These are phyloP conservation scores for Penicillium sclerotiorum DNA, from an alignment of 2,329 filamentous ascomycete species.

Conservation along the genomic window DNA sequence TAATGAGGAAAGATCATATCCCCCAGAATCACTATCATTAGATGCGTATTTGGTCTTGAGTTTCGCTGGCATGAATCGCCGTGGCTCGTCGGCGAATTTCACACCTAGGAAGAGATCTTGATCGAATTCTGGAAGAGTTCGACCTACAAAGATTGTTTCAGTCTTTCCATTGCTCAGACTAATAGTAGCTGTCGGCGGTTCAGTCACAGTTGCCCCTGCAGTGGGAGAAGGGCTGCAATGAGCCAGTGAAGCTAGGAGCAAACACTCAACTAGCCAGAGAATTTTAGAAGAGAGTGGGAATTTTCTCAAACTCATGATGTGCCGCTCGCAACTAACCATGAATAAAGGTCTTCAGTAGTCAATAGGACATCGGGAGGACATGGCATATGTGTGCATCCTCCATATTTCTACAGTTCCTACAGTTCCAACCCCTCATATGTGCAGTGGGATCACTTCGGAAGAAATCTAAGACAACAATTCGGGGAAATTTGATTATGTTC, in stretches of 20 bases:
- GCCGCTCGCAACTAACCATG: no score
- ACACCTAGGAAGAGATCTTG: constrained; percentile 35
- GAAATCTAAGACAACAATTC: no score
- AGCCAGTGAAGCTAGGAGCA: constrained; percentile 1
- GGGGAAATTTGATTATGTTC: no score
- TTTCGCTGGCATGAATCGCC: constrained; percentile 28
- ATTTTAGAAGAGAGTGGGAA: no score
- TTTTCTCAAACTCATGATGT: no score
- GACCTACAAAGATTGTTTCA: constrained; percentile 30
- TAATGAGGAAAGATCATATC: constrained; percentile 3
- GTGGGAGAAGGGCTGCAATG: constrained; percentile 2
- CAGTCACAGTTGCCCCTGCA: constrained; percentile 12
- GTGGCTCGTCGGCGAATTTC: constrained; percentile 32
- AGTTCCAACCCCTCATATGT: no score
- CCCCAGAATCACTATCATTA: constrained; percentile 25
- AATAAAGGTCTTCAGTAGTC: no score
- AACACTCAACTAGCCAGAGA: constrained; percentile 1
- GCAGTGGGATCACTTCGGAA: no score
- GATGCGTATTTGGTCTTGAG: constrained; percentile 26
- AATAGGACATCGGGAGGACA: no score
- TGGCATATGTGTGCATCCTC: no score
- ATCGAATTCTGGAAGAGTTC: constrained; percentile 27
- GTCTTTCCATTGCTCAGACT: constrained; percentile 4
- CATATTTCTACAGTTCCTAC: no score
- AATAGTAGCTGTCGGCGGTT: constrained; percentile 26